These are phyloP conservation scores for Suillus luteus DNA, from an alignment of 768 basidiomycete species.

Conservation along the genomic window DNA sequence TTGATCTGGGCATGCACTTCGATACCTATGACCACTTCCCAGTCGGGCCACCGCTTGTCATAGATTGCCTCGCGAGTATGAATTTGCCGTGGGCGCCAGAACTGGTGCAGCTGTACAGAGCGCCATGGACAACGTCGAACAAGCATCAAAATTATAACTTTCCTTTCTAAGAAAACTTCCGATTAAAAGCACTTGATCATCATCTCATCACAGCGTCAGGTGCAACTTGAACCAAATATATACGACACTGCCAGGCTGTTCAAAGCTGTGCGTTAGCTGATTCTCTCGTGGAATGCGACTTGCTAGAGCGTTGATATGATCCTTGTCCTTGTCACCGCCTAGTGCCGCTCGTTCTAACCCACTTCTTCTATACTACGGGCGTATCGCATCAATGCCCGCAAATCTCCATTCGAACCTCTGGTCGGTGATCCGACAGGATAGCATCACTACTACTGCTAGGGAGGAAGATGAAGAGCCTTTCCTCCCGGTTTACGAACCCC, in stretches of 20 bases:
- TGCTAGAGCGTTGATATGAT: neutral
- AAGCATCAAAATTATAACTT: slow-evolving; percentile 24
- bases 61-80: slow-evolving; percentile 15
- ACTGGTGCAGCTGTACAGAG: slow-evolving; percentile 18
- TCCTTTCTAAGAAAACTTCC: slow-evolving; percentile 17
- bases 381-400: neutral
- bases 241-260: neutral
- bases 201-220: neutral
- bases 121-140: slow-evolving; percentile 20
- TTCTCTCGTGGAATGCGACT: neutral
- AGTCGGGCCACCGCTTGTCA: slow-evolving; percentile 71
- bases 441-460: neutral
- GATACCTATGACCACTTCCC: slow-evolving; percentile 89
- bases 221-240: neutral
- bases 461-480: slow-evolving; percentile 18
- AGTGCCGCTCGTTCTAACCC: neutral
- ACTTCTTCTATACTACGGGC: neutral
- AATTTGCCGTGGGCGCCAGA: slow-evolving; percentile 16
- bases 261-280: slow-evolving; percentile 1
- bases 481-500: slow-evolving; percentile 27
- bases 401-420: slow-evolving; percentile 19
- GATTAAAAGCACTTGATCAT: neutral
- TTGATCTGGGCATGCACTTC: slow-evolving; percentile 96
- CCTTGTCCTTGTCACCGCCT: neutral
- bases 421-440: slow-evolving; percentile 25